Evolutionary conservation across 75 land plant species (phyloP), one percentile per base, ranked within the genome.

Genomic region (Pinus albicaulis): DNA sequence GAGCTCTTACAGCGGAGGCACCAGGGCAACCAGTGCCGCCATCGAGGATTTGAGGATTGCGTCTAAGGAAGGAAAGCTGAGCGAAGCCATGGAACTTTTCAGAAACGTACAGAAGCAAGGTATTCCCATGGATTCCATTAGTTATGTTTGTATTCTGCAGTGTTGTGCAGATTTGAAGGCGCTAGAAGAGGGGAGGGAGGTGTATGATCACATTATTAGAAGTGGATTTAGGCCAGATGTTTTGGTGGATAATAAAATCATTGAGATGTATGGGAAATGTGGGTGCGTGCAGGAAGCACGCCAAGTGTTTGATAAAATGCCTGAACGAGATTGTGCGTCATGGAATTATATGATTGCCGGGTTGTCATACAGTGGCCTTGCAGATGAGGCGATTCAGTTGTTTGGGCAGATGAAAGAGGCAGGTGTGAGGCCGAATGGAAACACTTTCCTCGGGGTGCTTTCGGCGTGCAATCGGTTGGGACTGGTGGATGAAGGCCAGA

Each of bases 271-370:
- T 71, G 72, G 70, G 17, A 76, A 76, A 34, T 76, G 77, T 20
- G 41, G 52, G 2, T 26, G 77, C 20, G 20, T 76, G 26, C 24
- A 62, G 16, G 77, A 76, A 72, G 75, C 77, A 59, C 63, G 20
- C 36, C 78, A 77, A 60, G 56, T 79, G 28, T 60, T 79, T 69
- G 56, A 79, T 65, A 41, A 34, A 57, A 56, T 76, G 79, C 11
- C 16, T 24, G 25, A 57, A 11, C 28, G 59, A 23, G 79, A 79
- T 58, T 34, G 23, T 17, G n/a, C 53, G 20, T 76, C 81, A 7
- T 79, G 79, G 79, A 58, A 59, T 25, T 62, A 36, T 6, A 24
- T 79, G 62, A 34, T 79, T 48, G 57, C 68, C 59, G 81, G 81
- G 16, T 79, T 77, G 38, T 62, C 65, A 14, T 52, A 77, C 22